These are phyloP conservation scores for Thermomyces lanuginosus DNA, from an alignment of 2,329 filamentous ascomycete species.

Conservation along the genomic window DNA sequence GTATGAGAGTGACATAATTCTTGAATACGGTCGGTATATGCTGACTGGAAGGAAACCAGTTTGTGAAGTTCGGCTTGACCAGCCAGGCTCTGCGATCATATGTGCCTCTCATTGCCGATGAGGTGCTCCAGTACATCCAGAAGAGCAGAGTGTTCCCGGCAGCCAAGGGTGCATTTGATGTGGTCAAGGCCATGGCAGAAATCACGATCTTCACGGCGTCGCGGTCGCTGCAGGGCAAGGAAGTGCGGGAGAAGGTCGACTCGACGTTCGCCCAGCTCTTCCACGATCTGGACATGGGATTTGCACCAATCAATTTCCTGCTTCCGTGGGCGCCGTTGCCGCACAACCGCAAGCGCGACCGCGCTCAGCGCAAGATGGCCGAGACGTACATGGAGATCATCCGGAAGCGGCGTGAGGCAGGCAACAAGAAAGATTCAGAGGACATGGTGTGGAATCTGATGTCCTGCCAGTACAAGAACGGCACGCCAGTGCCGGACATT, in stretches of 20 bases:
- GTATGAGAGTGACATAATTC: slow-evolving; percentile 26
- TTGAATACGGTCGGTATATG: background rate
- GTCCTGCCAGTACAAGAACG: slow-evolving; percentile 60
- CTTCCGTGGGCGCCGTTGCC: slow-evolving; percentile 64
- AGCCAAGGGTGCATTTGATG: slow-evolving; percentile 43
- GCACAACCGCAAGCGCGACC: slow-evolving; percentile 56
- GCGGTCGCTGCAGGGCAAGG: slow-evolving; percentile 56
- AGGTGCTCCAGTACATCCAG: slow-evolving; percentile 48
- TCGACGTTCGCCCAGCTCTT: slow-evolving; percentile 58
- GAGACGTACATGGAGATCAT: slow-evolving; percentile 58
- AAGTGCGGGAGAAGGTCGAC: slow-evolving; percentile 56
- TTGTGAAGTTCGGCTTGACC: slow-evolving; percentile 49
- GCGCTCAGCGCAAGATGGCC: slow-evolving; percentile 54
- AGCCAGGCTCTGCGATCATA: slow-evolving; percentile 48
- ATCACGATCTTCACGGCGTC: slow-evolving; percentile 71
- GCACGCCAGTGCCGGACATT: slow-evolving; percentile 49
- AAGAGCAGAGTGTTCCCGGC: slow-evolving; percentile 42
- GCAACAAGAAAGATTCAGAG: slow-evolving; percentile 30
- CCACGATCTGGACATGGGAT: slow-evolving; percentile 67
- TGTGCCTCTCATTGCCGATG: slow-evolving; percentile 59
- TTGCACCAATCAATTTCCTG: slow-evolving; percentile 68
- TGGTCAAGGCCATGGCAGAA: slow-evolving; percentile 53
- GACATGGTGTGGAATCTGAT: slow-evolving; percentile 72
- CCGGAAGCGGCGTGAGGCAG: slow-evolving; percentile 39
- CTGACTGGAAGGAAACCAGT: slow-evolving; percentile 15